Percentiles rank a stretch among this genome's conserved stretches.
phyloP scores from a whole-genome alignment of 2,329 filamentous ascomycete species.

The Sporothrix globosa region DNA sequence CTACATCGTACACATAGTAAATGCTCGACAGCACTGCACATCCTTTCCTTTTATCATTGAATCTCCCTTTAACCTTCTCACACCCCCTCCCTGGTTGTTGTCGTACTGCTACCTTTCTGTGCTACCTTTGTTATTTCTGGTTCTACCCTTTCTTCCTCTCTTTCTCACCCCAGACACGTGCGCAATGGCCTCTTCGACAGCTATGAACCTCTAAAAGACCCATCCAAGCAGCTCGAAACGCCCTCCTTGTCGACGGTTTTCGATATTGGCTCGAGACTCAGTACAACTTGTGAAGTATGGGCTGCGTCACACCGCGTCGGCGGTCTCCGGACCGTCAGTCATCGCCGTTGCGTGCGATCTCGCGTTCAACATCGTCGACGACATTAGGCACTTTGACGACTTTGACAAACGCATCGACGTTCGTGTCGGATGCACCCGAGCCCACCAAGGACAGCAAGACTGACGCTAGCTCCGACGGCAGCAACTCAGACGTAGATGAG shows the following conservation, averaged over 20 bases:
- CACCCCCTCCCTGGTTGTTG: constrained; percentile 10
- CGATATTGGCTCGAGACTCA: neutral
- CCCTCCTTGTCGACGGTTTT: neutral
- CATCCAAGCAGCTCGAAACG: neutral
- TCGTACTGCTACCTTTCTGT: neutral
- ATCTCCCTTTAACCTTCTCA: constrained; percentile 22
- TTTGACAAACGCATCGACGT: neutral
- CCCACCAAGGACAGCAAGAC: neutral
- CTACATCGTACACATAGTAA: neutral
- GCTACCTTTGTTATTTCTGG: neutral
- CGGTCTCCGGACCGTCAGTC: neutral
- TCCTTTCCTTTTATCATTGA: constrained; percentile 23
- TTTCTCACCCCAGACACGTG: neutral
- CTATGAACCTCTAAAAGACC: constrained; percentile 6
- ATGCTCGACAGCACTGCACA: constrained; percentile 14
- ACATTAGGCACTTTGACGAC: constrained; percentile 16
- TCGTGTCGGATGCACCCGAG: neutral
- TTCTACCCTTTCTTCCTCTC: neutral
- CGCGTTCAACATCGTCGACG: constrained; percentile 21
- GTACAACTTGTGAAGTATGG: neutral
- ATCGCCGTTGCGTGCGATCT: neutral
- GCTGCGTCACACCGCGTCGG: neutral
- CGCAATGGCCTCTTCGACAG: constrained; percentile 10
- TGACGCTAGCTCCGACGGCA: constrained; percentile 3
- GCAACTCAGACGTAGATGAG: neutral